phyloP scores from a whole-genome alignment of 1,139 yeast species.

The Kurtzmaniella quercitrusa region DNA sequence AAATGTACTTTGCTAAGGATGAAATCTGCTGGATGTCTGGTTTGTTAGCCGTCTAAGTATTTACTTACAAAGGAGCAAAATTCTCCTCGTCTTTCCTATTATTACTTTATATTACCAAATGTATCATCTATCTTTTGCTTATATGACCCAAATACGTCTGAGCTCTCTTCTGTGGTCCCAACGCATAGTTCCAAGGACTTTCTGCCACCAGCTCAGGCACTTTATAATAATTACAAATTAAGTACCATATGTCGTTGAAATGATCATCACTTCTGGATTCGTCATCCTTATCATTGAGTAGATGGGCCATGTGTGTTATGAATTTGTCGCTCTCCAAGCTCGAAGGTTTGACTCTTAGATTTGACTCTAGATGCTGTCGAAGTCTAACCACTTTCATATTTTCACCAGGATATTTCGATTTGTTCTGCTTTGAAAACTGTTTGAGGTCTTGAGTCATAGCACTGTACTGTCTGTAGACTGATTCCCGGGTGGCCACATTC shows the following conservation, averaged over 20 bases:
- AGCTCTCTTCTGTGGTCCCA: slow-evolving; percentile 40
- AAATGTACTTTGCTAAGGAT: no score
- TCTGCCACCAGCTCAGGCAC: slow-evolving; percentile 23
- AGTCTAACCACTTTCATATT: slow-evolving; percentile 29
- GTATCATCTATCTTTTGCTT: not conserved
- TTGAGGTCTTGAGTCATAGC: slow-evolving; percentile 23
- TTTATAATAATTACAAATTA: slow-evolving; percentile 12
- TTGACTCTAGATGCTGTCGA: slow-evolving; percentile 14
- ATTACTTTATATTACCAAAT: no score
- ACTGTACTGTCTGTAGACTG: slow-evolving; percentile 20
- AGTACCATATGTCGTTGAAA: slow-evolving; percentile 7
- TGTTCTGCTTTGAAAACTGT: slow-evolving; percentile 20
- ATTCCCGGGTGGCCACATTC: slow-evolving; percentile 17
- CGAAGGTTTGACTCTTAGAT: not conserved
- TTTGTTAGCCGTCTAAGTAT: no score
- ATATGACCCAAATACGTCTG: slow-evolving; percentile 17
- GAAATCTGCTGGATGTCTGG: no score
- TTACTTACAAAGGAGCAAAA: no score
- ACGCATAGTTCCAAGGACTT: slow-evolving; percentile 32
- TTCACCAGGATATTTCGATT: slow-evolving; percentile 16
- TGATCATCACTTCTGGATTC: not conserved
- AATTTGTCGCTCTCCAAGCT: not conserved
- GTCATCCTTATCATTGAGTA: not conserved
- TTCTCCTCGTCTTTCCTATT: no score
- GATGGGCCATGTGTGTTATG: not conserved